Base-by-base conservation (phyloP, 257 asterid species). In the Verbascum thapsus region DNA sequence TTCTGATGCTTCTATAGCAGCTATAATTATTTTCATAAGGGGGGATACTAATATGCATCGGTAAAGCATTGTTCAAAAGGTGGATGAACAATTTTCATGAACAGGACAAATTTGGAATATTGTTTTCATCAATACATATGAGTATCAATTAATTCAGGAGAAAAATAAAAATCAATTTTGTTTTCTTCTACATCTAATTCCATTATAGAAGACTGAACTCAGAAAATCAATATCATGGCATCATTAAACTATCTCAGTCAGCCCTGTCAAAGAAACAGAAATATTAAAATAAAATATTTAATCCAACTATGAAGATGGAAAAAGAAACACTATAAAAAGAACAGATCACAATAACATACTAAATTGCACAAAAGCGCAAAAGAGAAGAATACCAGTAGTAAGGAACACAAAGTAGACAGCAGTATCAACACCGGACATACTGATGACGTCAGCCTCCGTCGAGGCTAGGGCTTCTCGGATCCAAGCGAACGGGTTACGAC, bases 331-430 rank as follows among this genome's bases (percentile, higher is more conserved):
- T n/a, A n/a, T n/a, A 39, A 10, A 1, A 39, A 10, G 43, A 39
- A n/a, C n/a, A 5, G 48, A 35, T 5, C 59, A 11, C 41, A 30
- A 12, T 0, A 19, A 18, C 6, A 39, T 7, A 39, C 3, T 7
- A 39, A 1, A 5, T 39, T 39, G 6, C 10, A 39, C 43, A 10
- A 39, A 39, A 39, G 43, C 12, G 10, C 8, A 20, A 37, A 22
- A 5, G 8, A 1, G 23, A 30, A 9, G 18, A 5, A 1, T 72
- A 92, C 97, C 96, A 20, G 97, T 89, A 47, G 83, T 54, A 71
- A 89, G 87, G 84, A 79, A 92, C 49, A 92, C 95, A 34, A 89
- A 92, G 77, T 92, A 90, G 72, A 92, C 97, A 45, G 97, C 99
- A 58, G 99, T 59, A 82, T 92, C 99, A 64, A 92, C 90, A 72